These are phyloP conservation scores for Cystofilobasidium capitatum DNA, from an alignment of 768 basidiomycete genomes.

Conservation along the genomic window DNA sequence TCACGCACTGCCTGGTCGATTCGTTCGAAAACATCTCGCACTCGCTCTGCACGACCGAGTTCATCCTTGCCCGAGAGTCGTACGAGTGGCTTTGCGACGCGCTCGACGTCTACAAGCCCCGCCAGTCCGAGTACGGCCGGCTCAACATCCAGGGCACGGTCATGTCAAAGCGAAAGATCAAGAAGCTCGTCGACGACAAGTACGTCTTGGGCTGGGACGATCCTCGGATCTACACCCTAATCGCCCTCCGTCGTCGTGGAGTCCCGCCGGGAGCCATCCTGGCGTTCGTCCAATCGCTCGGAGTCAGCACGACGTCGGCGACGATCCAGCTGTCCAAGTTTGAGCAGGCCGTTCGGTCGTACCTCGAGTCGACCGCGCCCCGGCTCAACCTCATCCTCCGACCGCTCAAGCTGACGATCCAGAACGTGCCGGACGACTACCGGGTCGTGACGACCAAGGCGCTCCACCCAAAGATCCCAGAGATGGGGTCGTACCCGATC, in stretches of 20 bases:
- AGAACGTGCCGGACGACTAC: constrained; percentile 82
- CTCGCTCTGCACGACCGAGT: constrained; percentile 92
- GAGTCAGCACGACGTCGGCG: constrained; percentile 73
- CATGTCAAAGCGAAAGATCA: constrained; percentile 92
- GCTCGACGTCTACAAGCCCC: constrained; percentile 92
- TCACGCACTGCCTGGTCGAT: constrained; percentile 95
- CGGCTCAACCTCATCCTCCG: constrained; percentile 82
- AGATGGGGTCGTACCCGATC: constrained; percentile 67
- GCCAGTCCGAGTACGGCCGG: constrained; percentile 92
- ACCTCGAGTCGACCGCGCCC: constrained; percentile 78
- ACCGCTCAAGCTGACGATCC: constrained; percentile 82
- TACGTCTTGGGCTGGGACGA: constrained; percentile 94
- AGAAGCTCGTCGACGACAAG: constrained; percentile 70
- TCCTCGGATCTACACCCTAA: constrained; percentile 90
- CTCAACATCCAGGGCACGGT: constrained; percentile 87
- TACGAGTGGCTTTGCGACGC: constrained; percentile 99
- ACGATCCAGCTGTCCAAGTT: constrained; percentile 83
- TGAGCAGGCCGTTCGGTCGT: constrained; percentile 76
- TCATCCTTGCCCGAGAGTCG: constrained; percentile 87
- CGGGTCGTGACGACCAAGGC: constrained; percentile 75
- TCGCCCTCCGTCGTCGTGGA: constrained; percentile 86
- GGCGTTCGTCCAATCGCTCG: constrained; percentile 85
- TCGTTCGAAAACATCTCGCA: constrained; percentile 99
- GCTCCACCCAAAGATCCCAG: constrained; percentile 84
- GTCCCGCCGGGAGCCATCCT: constrained; percentile 93